phyloP scores from a whole-genome alignment of 1,284 basidiomycete genomes.

The Porodaedalea pini region DNA sequence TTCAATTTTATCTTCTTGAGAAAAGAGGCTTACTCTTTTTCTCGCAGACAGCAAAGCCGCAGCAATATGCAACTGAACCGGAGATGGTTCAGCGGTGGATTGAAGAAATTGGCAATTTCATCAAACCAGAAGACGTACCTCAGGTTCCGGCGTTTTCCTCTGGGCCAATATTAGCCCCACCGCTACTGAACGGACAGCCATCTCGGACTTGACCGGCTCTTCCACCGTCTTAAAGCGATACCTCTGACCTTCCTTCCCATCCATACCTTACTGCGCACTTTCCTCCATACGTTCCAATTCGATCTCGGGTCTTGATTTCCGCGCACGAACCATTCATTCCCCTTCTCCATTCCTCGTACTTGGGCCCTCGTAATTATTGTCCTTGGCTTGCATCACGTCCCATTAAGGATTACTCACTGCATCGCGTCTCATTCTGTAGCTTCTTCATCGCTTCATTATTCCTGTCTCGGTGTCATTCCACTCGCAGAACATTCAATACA shows the following conservation, averaged over 20 bases:
- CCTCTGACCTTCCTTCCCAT: not conserved
- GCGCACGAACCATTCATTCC: not conserved
- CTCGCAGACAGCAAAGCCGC: slow-evolving; percentile 48
- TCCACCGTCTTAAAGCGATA: not conserved
- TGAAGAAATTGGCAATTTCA: slow-evolving; percentile 35
- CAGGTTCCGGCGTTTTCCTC: not conserved
- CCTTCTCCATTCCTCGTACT: not conserved
- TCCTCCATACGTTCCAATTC: not conserved
- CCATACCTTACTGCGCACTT: not conserved
- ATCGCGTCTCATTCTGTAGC: not conserved
- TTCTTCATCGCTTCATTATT: not conserved
- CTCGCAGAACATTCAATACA: not conserved
- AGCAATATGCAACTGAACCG: slow-evolving; percentile 46
- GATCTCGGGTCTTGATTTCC: too few relatives aligned
- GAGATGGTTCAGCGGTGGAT: slow-evolving; percentile 45
- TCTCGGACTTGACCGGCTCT: slow-evolving; percentile 2
- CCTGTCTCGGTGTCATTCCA: not conserved
- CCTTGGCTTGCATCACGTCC: slow-evolving; percentile 1
- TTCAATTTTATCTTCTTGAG: slow-evolving; percentile 11
- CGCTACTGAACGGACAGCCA: slow-evolving; percentile 3
- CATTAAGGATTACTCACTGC: not conserved
- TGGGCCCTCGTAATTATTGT: not conserved
- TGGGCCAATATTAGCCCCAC: not conserved
- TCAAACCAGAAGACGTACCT: slow-evolving; percentile 2
- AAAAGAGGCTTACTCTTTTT: not conserved